These are phyloP conservation scores for Astragalus glycyphyllos DNA, from an alignment of 306 rosid species.

Conservation along the genomic window DNA sequence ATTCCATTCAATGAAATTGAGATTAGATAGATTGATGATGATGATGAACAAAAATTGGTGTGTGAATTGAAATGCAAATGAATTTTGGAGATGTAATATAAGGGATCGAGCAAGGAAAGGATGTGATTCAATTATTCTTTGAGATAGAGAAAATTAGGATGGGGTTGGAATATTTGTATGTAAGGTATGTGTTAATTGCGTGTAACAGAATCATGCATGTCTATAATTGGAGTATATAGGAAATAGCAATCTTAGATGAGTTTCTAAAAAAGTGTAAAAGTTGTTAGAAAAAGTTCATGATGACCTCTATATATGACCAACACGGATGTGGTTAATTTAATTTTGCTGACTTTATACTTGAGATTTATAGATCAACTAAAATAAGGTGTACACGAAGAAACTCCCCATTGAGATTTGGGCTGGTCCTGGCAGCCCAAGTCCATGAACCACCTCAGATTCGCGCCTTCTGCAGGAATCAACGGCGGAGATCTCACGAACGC, in stretches of 20 bases:
- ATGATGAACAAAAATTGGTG: neutral
- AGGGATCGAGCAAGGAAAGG: neutral
- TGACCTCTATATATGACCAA: neutral
- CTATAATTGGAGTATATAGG: slow-evolving; percentile 10
- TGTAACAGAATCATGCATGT: neutral
- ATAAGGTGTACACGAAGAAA: neutral
- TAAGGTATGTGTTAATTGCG: slow-evolving; percentile 21
- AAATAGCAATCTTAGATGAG: neutral
- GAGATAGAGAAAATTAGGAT: neutral
- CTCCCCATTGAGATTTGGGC: neutral
- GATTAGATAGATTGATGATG: neutral
- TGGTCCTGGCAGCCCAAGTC: no score
- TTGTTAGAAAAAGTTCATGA: slow-evolving; percentile 15
- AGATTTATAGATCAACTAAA: neutral
- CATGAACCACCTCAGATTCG: no score
- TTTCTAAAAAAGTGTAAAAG: slow-evolving; percentile 32
- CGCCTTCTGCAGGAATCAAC: no score
- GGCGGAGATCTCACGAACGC: no score
- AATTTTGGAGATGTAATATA: neutral
- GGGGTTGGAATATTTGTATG: neutral
- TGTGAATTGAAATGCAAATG: neutral
- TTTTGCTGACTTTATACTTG: neutral
- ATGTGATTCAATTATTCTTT: neutral
- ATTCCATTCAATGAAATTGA: slow-evolving; percentile 58
- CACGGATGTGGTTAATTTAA: neutral